These are phyloP conservation scores for Extremus antarcticus DNA, from an alignment of 495 filamentous ascomycete genomes.

Conservation along the genomic window DNA sequence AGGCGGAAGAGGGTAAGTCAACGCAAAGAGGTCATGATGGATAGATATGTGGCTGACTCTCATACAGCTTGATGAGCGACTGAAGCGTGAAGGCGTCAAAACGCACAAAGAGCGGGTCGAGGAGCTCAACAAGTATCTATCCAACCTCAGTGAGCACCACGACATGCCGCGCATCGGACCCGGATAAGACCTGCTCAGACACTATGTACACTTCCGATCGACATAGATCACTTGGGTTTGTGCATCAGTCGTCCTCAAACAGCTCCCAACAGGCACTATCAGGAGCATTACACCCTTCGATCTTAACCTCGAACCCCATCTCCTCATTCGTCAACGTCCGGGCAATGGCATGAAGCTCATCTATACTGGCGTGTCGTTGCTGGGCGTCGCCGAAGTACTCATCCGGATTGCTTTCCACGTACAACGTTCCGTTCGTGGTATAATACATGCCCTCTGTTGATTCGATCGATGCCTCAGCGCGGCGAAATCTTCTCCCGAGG, in stretches of 20 bases:
- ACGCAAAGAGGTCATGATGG: conserved; percentile 5
- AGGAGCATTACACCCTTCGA: background rate
- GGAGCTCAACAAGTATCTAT: conserved; percentile 87
- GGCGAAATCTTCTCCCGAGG: background rate
- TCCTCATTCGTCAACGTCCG: background rate
- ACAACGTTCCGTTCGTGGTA: background rate
- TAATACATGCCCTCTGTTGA: background rate
- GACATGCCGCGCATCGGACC: conserved; percentile 54
- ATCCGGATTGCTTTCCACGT: background rate
- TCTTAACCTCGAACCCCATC: background rate
- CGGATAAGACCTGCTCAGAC: conserved; percentile 8
- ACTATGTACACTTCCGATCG: background rate
- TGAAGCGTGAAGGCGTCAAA: conserved; percentile 76
- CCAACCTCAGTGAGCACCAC: conserved; percentile 87
- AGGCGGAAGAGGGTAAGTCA: conserved; percentile 65
- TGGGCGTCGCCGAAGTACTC: background rate
- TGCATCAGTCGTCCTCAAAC: background rate
- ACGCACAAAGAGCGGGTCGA: conserved; percentile 96
- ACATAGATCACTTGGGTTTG: background rate
- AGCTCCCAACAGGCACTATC: background rate
- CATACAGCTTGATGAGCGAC: conserved; percentile 52
- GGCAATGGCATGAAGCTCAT: background rate
- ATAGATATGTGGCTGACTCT: background rate
- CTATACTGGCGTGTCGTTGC: background rate
- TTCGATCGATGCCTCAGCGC: too few species aligned